These are phyloP conservation scores for Phlyctochytrium planicorne DNA, from an alignment of 192 early-diverging fungal species.

Conservation along the genomic window DNA sequence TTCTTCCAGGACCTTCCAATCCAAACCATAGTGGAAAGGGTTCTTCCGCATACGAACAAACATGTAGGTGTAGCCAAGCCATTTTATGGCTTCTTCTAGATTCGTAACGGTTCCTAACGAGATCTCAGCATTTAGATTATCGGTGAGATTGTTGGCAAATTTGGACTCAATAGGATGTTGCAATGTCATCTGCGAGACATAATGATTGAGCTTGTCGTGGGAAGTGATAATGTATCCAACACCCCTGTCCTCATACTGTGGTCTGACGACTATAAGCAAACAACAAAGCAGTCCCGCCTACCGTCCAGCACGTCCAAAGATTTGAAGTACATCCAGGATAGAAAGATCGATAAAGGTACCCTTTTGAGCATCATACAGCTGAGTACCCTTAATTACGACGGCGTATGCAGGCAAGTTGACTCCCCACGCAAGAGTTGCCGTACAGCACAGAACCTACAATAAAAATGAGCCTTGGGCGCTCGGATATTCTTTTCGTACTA, in stretches of 20 bases:
- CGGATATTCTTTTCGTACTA: neutral
- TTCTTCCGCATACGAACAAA: constrained; percentile 96
- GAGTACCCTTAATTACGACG: constrained; percentile 97
- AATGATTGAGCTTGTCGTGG: constrained; percentile 90
- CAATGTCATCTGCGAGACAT: constrained; percentile 91
- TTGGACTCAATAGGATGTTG: constrained; percentile 96
- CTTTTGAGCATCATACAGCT: constrained; percentile 91
- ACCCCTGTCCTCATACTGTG: constrained; percentile 85
- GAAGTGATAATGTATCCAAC: constrained; percentile 94
- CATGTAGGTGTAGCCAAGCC: constrained; percentile 98
- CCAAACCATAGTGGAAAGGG: constrained; percentile 90
- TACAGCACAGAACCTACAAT: constrained; percentile 87
- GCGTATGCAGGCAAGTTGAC: constrained; percentile 98
- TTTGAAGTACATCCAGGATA: constrained; percentile 98
- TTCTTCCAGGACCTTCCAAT: constrained; percentile 68
- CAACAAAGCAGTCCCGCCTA: constrained; percentile 11
- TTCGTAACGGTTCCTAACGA: constrained; percentile 93
- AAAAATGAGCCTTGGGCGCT: neutral
- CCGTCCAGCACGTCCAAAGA: constrained; percentile 96
- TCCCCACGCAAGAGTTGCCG: constrained; percentile 98
- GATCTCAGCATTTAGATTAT: constrained; percentile 98
- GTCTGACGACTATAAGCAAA: constrained; percentile 25
- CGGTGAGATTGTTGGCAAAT: constrained; percentile 81
- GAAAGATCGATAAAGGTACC: constrained; percentile 93
- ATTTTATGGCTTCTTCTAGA: constrained; percentile 90